These are phyloP conservation scores for Aureobasidium namibiae DNA, from an alignment of 2,329 filamentous ascomycete genomes.

Conservation along the genomic window DNA sequence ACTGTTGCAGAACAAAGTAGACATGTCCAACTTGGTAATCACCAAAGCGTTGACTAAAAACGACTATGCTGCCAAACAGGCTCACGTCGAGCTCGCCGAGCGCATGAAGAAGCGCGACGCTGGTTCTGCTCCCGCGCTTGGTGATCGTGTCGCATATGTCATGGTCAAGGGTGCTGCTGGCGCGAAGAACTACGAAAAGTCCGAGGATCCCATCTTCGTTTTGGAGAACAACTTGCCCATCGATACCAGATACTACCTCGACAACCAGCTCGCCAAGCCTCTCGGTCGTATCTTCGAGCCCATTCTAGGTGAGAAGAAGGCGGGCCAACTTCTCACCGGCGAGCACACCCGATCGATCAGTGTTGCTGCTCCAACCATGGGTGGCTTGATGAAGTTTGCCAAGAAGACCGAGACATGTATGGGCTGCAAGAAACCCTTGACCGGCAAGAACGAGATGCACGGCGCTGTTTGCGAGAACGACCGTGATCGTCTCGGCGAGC, in stretches of 20 bases:
- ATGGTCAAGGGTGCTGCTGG: slow-evolving; percentile 88
- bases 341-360: slow-evolving; percentile 93
- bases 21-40: slow-evolving; percentile 98
- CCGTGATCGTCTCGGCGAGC: slow-evolving; percentile 73
- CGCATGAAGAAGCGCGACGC: slow-evolving; percentile 97
- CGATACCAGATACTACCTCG: slow-evolving; percentile 96
- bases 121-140: slow-evolving; percentile 83
- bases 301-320: slow-evolving; percentile 89
- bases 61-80: slow-evolving; percentile 85
- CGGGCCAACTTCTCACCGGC: slow-evolving; percentile 74
- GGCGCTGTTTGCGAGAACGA: slow-evolving; percentile 88
- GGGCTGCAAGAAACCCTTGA: slow-evolving; percentile 96
- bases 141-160: slow-evolving; percentile 95
- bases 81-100: slow-evolving; percentile 88
- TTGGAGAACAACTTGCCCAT: slow-evolving; percentile 97
- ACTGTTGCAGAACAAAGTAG: slow-evolving; percentile 90
- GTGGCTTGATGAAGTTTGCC: slow-evolving; percentile 95
- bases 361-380: slow-evolving; percentile 81
- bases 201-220: slow-evolving; percentile 93
- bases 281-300: slow-evolving; percentile 94
- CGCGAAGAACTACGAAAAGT: slow-evolving; percentile 93
- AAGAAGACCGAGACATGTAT: slow-evolving; percentile 98
- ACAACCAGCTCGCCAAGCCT: slow-evolving; percentile 95
- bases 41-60: slow-evolving; percentile 92
- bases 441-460: slow-evolving; percentile 65